Evolutionary conservation across 2,329 filamentous ascomycete species (phyloP).

Genomic region (Cladosporium sphaerospermum): DNA sequence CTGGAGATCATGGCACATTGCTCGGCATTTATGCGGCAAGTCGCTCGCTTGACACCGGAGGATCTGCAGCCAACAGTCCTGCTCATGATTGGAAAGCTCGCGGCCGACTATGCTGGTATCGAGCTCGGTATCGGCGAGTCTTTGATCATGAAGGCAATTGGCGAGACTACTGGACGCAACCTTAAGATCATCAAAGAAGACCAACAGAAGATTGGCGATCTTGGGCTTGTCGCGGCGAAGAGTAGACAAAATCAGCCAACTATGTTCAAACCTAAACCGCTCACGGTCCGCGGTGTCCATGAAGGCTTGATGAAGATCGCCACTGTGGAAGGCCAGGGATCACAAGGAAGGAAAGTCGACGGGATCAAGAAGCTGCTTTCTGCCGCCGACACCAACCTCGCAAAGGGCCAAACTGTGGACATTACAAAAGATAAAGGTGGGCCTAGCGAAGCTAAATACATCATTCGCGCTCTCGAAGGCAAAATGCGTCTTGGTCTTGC

Average conservation of each 20-base stretch:
- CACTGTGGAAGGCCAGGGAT: constrained; percentile 76
- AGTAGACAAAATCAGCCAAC: constrained; percentile 91
- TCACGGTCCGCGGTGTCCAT: constrained; percentile 82
- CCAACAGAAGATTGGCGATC: constrained; percentile 91
- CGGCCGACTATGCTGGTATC: constrained; percentile 91
- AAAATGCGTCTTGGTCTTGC: constrained; percentile 88
- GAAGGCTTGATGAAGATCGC: constrained; percentile 84
- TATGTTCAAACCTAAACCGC: constrained; percentile 93
- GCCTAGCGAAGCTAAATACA: constrained; percentile 87
- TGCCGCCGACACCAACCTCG: constrained; percentile 67
- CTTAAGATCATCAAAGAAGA: constrained; percentile 87
- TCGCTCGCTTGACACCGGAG: constrained; percentile 80
- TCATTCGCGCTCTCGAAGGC: constrained; percentile 88
- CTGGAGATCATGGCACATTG: constrained; percentile 84
- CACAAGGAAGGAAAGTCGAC: constrained; percentile 85
- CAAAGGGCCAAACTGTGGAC: constrained; percentile 65
- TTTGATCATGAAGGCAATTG: constrained; percentile 97
- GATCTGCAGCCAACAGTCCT: constrained; percentile 84
- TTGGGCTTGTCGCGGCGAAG: constrained; percentile 91
- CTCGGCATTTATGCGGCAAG: constrained; percentile 83
- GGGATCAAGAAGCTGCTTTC: constrained; percentile 96
- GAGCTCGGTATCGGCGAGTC: constrained; percentile 98
- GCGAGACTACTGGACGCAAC: constrained; percentile 84
- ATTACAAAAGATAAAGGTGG: constrained; percentile 90
- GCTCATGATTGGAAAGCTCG: constrained; percentile 96